Percentiles rank a stretch among this genome's conserved stretches.
Conservation (phyloP, 352 stramenopile species). For the Phytophthora quininea region DNA sequence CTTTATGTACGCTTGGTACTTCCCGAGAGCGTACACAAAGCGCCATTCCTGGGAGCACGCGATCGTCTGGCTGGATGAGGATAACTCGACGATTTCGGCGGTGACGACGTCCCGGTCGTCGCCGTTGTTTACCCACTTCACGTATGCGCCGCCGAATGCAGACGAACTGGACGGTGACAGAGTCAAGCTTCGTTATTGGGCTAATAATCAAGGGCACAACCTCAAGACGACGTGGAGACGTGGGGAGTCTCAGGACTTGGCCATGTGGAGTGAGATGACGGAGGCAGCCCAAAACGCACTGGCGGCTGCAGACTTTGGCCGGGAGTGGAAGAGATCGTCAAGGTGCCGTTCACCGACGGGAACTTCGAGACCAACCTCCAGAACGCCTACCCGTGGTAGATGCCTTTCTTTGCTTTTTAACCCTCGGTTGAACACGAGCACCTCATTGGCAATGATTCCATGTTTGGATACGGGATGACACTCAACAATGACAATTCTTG, state of each 20-base stretch:
- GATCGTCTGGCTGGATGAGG: not conserved
- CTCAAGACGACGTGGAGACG: not conserved
- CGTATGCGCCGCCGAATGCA: not conserved
- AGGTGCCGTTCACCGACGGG: not conserved
- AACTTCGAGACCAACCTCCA: not conserved
- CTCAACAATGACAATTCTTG: too few relatives aligned
- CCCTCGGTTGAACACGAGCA: too few relatives aligned
- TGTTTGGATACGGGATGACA: too few relatives aligned
- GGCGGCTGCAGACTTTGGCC: not conserved
- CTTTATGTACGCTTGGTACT: constrained; percentile 2
- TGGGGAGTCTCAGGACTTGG: not conserved
- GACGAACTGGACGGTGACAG: not conserved
- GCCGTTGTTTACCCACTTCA: not conserved
- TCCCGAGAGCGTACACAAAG: not conserved
- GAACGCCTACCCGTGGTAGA: not conserved
- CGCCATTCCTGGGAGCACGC: not conserved
- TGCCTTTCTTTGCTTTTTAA: too few relatives aligned
- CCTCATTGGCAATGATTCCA: too few relatives aligned
- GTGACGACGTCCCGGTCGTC: not conserved
- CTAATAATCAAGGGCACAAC: not conserved
- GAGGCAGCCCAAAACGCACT: not conserved
- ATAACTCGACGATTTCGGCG: not conserved
- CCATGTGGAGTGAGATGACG: not conserved
- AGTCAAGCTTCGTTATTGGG: not conserved
- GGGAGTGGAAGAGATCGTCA: not conserved